phyloP scores from a whole-genome alignment of 495 filamentous ascomycete genomes.

The Massariosphaeria phaeospora region DNA sequence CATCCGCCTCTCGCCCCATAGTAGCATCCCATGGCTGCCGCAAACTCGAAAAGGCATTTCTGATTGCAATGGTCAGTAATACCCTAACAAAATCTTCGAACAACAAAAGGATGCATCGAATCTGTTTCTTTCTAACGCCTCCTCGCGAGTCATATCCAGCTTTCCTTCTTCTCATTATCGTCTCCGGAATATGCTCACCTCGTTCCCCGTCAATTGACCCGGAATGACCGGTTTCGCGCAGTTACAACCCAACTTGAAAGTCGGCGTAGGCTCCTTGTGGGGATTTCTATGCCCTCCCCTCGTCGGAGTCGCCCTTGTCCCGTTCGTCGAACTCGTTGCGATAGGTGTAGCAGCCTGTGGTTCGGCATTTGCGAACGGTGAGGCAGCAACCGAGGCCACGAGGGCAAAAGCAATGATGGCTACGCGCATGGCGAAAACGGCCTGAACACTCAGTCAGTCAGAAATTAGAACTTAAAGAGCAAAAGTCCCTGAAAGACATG shows the following conservation, averaged over 20 bases:
- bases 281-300: background rate
- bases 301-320: background rate
- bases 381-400: conserved; percentile 2
- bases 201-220: conserved; percentile 2
- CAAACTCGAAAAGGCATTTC: conserved; percentile 22
- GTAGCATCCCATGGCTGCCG: conserved; percentile 12
- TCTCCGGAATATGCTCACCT: background rate
- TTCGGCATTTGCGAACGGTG: conserved; percentile 2
- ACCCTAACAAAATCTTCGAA: no score
- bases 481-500: no score
- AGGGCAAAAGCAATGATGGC: conserved; percentile 12
- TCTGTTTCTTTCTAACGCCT: background rate
- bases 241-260: conserved; percentile 15
- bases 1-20: conserved; percentile 17
- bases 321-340: background rate
- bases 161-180: background rate
- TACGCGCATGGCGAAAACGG: conserved; percentile 11
- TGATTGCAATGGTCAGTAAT: background rate
- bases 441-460: no score
- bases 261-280: conserved; percentile 22
- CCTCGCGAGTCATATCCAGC: background rate
- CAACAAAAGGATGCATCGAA: no score
- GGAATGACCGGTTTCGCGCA: conserved; percentile 17
- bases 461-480: no score
- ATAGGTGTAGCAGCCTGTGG: background rate